Percentiles rank a stretch among this genome's conserved stretches.
These are phyloP conservation scores for Melampsora larici-populina DNA, from an alignment of 1,284 basidiomycete genomes.

Conservation along the genomic window DNA sequence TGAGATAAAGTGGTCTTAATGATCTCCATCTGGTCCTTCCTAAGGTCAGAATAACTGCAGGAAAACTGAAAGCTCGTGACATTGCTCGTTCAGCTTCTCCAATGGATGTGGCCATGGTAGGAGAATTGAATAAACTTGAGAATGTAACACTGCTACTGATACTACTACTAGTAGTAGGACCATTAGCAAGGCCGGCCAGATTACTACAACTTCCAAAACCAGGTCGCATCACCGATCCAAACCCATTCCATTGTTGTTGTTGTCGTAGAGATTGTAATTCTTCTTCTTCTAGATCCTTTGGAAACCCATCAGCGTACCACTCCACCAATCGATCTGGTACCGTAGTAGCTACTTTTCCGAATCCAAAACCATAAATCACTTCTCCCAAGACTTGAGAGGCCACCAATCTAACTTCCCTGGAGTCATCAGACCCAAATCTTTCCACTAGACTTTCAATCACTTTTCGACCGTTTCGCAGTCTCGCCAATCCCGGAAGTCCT, in stretches of 20 bases:
- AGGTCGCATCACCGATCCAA: not conserved
- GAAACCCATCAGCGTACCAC: conserved; percentile 23
- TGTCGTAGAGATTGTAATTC: not conserved
- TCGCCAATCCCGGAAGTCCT: conserved; percentile 19
- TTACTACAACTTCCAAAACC: not conserved
- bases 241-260: not conserved
- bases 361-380: conserved; percentile 33
- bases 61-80: conserved; percentile 36
- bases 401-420: conserved; percentile 17
- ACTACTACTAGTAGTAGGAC: not conserved
- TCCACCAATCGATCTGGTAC: conserved; percentile 22
- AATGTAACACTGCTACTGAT: not conserved
- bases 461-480: not conserved
- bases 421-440: conserved; percentile 22
- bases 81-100: conserved; percentile 34
- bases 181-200: not conserved
- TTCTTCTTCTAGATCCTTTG: conserved; percentile 7
- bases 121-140: not conserved
- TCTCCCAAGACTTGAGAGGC: conserved; percentile 29
- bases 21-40: conserved; percentile 27
- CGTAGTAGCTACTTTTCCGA: conserved; percentile 1
- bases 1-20: conserved; percentile 25
- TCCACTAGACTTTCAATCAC: conserved; percentile 3
- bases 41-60: conserved; percentile 26
- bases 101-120: not conserved